These are phyloP conservation scores for Mycena chlorophos DNA, from an alignment of 768 basidiomycete genomes.

Conservation along the genomic window DNA sequence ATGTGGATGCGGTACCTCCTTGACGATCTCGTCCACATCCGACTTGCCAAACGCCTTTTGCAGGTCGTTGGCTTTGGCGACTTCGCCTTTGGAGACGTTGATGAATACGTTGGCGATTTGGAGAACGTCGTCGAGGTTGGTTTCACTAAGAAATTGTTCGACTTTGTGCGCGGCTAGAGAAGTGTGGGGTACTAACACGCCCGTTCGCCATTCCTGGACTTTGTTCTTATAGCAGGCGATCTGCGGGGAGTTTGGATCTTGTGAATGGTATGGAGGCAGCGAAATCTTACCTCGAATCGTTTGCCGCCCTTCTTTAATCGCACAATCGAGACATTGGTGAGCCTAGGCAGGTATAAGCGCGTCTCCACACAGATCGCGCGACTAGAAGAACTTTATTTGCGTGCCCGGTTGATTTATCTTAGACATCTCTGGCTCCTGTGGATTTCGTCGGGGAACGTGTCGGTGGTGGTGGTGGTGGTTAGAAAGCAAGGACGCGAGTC, in stretches of 20 bases:
- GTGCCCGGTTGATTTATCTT: slow-evolving; percentile 82
- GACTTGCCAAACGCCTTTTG: slow-evolving; percentile 88
- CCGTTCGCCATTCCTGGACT: slow-evolving; percentile 93
- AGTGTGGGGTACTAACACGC: slow-evolving; percentile 59
- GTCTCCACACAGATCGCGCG: neutral
- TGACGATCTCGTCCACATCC: slow-evolving; percentile 69
- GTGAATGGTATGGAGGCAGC: neutral
- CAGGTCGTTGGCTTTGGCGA: slow-evolving; percentile 86
- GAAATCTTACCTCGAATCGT: slow-evolving; percentile 82
- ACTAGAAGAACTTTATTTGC: slow-evolving; percentile 71
- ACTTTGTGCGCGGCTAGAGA: neutral
- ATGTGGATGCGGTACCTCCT: slow-evolving; percentile 60
- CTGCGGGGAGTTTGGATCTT: slow-evolving; percentile 28
- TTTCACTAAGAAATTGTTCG: slow-evolving; percentile 58
- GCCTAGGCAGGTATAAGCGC: slow-evolving; percentile 44
- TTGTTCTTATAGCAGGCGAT: slow-evolving; percentile 99
- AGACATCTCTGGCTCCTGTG: slow-evolving; percentile 44
- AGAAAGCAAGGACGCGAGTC: too few relatives aligned
- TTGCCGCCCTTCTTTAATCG: slow-evolving; percentile 96
- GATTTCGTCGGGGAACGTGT: slow-evolving; percentile 7
- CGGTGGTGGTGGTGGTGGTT: too few relatives aligned
- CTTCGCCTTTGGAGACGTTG: slow-evolving; percentile 95
- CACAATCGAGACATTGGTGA: slow-evolving; percentile 97
- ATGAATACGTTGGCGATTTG: slow-evolving; percentile 95
- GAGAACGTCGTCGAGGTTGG: slow-evolving; percentile 90